Percentiles rank a stretch among this genome's conserved stretches.
Evolutionary conservation across 768 basidiomycete genomes (phyloP).

Genomic region (Boletellus emodensis): DNA sequence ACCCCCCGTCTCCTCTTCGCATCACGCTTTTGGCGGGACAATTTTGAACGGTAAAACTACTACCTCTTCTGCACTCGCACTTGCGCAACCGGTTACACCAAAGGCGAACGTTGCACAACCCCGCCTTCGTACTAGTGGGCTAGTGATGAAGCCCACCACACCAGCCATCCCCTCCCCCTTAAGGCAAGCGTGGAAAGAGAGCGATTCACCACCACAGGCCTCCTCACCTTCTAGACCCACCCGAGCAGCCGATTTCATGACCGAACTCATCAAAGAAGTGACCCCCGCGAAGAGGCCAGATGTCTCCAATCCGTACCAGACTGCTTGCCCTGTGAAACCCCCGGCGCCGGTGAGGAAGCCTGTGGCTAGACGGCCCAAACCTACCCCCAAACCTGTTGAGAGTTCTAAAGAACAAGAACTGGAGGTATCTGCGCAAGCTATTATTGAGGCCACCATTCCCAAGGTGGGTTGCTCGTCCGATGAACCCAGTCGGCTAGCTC

Average conservation of each 20-base stretch:
- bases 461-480: conserved; percentile 43
- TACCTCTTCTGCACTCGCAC: conserved; percentile 21
- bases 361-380: conserved; percentile 36
- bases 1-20: conserved; percentile 33
- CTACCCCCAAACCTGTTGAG: conserved; percentile 32
- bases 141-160: conserved; percentile 47
- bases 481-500: conserved; percentile 5
- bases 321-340: conserved; percentile 59
- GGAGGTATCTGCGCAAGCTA: conserved; percentile 53
- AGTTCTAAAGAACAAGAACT: conserved; percentile 28
- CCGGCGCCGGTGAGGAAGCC: conserved; percentile 42
- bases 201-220: conserved; percentile 37
- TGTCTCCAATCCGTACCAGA: conserved; percentile 75
- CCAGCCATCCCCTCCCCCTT: conserved; percentile 72
- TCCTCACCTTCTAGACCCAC: conserved; percentile 42
- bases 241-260: conserved; percentile 65
- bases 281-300: conserved; percentile 63
- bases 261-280: conserved; percentile 66
- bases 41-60: conserved; percentile 25
- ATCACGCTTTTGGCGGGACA: conserved; percentile 21
- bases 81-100: conserved; percentile 22
- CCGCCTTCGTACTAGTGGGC: conserved; percentile 40
- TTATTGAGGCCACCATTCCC: conserved; percentile 75
- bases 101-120: conserved; percentile 25
- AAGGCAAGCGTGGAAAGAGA: conserved; percentile 64